These are phyloP conservation scores for Coffea humblotiana DNA, from an alignment of 305 asterid genomes.

Conservation along the genomic window DNA sequence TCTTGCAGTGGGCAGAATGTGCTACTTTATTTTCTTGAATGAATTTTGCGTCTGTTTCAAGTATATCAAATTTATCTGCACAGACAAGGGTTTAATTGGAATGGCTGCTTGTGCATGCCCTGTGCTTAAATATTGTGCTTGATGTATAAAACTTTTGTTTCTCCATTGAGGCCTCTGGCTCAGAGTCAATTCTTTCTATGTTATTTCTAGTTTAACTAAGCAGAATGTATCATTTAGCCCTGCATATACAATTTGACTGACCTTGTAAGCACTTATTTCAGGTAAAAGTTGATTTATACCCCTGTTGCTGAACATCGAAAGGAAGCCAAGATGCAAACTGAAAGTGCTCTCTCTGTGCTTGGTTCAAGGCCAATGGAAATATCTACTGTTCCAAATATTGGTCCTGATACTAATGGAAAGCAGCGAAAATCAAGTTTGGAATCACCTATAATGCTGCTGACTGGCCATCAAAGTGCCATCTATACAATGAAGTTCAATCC, in stretches of 20 bases:
- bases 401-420: constrained; percentile 59
- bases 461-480: constrained; percentile 91
- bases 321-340: constrained; percentile 65
- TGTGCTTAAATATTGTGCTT: neutral
- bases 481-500: constrained; percentile 93
- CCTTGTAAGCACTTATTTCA: neutral
- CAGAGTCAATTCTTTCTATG: neutral
- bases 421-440: constrained; percentile 78
- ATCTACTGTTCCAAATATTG: constrained; percentile 41
- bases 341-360: constrained; percentile 78
- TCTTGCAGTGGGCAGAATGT: neutral
- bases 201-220: neutral
- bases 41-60: neutral
- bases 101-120: neutral
- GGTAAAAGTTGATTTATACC: neutral
- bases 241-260: neutral
- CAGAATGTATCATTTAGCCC: neutral
- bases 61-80: neutral
- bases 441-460: constrained; percentile 83
- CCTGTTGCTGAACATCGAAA: constrained; percentile 6
- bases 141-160: too few relatives aligned
- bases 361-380: constrained; percentile 82
- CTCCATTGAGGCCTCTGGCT: neutral
- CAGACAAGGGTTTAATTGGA: neutral
- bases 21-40: neutral